phyloP scores from a whole-genome alignment of 1,284 basidiomycete genomes.

The Leccinum huronense region DNA sequence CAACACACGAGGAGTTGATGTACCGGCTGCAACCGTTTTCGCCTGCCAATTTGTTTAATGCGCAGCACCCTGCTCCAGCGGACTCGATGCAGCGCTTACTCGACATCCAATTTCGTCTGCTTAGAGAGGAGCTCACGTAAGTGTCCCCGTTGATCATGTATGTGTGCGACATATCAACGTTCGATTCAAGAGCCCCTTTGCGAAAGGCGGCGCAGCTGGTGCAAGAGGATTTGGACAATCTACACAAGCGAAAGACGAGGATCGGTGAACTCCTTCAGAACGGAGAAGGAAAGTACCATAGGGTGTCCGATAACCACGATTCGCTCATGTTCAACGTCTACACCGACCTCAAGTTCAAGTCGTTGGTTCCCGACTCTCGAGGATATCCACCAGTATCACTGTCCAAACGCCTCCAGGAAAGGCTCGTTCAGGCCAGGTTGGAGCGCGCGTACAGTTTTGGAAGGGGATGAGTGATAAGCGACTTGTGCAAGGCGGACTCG shows the following conservation, averaged over 20 bases:
- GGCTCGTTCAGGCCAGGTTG: conserved; percentile 40
- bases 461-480: conserved; percentile 50
- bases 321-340: conserved; percentile 58
- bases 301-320: conserved; percentile 38
- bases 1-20: conserved; percentile 61
- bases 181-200: conserved; percentile 45
- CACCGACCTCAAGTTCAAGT: conserved; percentile 44
- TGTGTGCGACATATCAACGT: background rate
- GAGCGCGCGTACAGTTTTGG: conserved; percentile 50
- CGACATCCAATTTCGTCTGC: conserved; percentile 68
- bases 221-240: conserved; percentile 40
- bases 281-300: conserved; percentile 48
- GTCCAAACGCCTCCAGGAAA: conserved; percentile 54
- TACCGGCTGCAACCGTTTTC: conserved; percentile 49
- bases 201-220: conserved; percentile 49
- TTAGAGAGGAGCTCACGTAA: conserved; percentile 67
- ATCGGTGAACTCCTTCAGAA: conserved; percentile 39
- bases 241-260: conserved; percentile 27
- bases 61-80: conserved; percentile 56
- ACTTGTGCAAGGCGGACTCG: conserved; percentile 54
- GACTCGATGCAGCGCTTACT: conserved; percentile 59
- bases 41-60: conserved; percentile 54
- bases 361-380: conserved; percentile 44
- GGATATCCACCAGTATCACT: conserved; percentile 47
- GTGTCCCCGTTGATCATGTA: conserved; percentile 21